Conservation (phyloP, 192 early-diverging fungal genomes). For the Backusella tuberculispora region DNA sequence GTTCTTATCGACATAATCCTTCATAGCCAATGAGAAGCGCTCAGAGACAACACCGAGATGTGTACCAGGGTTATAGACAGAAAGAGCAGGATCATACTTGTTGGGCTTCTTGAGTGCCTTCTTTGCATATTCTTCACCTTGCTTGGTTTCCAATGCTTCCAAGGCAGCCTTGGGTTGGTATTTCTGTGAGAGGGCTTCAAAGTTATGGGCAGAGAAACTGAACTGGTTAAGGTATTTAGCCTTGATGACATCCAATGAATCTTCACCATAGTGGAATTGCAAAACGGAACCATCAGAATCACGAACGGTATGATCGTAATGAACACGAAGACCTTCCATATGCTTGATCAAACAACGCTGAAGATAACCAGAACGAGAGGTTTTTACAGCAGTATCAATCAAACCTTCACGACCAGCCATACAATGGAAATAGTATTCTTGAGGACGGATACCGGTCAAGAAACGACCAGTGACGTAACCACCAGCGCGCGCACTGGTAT, state of each 20-base stretch:
- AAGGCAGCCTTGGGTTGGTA: constrained; percentile 75
- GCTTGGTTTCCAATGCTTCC: constrained; percentile 67
- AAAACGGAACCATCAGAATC: constrained; percentile 93
- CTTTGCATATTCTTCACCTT: constrained; percentile 78
- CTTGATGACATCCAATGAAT: constrained; percentile 94
- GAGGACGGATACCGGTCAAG: constrained; percentile 98
- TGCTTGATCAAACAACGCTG: constrained; percentile 99
- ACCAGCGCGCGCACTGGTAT: constrained; percentile 88
- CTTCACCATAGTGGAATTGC: constrained; percentile 99
- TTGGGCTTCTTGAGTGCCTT: constrained; percentile 73
- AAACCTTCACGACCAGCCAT: constrained; percentile 99
- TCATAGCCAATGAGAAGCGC: constrained; percentile 80
- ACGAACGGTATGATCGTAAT: constrained; percentile 98
- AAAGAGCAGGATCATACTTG: constrained; percentile 80
- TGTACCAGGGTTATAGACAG: constrained; percentile 77
- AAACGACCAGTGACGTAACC: constrained; percentile 98
- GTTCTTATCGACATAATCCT: constrained; percentile 86
- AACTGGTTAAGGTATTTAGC: constrained; percentile 83
- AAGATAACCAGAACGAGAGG: constrained; percentile 96
- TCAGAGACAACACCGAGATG: constrained; percentile 92
- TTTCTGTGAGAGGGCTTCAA: constrained; percentile 76
- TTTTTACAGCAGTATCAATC: constrained; percentile 99
- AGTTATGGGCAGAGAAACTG: constrained; percentile 83
- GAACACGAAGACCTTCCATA: constrained; percentile 91
- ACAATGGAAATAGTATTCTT: constrained; percentile 90